Percentiles rank a stretch among this genome's conserved stretches.
Evolutionary conservation across 2,329 filamentous ascomycete species (phyloP).

Genomic region (Pochonia chlamydosporia): DNA sequence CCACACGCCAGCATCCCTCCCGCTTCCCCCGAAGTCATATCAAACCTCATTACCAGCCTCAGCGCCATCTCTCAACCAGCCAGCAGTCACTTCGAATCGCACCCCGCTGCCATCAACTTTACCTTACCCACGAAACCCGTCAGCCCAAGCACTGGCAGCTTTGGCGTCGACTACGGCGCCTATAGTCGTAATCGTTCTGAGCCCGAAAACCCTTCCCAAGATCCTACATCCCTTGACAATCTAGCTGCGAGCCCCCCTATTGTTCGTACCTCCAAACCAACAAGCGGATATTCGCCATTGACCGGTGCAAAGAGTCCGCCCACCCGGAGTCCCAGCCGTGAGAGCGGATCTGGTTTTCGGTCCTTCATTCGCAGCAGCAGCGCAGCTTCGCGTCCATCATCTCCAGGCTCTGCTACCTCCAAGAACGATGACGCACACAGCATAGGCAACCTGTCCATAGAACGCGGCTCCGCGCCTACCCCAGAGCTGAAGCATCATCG

Average conservation of each 20-base stretch:
- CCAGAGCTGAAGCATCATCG: constrained; percentile 46
- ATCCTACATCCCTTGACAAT: constrained; percentile 47
- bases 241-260: constrained; percentile 62
- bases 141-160: constrained; percentile 41
- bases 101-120: constrained; percentile 35
- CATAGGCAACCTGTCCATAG: constrained; percentile 59
- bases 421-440: constrained; percentile 53
- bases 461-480: constrained; percentile 44
- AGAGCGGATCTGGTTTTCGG: constrained; percentile 48
- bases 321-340: constrained; percentile 43
- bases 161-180: constrained; percentile 69
- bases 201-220: constrained; percentile 42
- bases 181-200: constrained; percentile 49
- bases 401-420: constrained; percentile 49
- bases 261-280: constrained; percentile 75
- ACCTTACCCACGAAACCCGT: constrained; percentile 32
- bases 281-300: constrained; percentile 66
- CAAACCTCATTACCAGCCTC: constrained; percentile 62
- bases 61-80: constrained; percentile 63
- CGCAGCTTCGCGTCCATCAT: constrained; percentile 49
- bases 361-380: constrained; percentile 50
- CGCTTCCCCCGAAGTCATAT: constrained; percentile 64
- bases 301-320: constrained; percentile 55
- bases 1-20: constrained; percentile 25
- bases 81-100: constrained; percentile 62